These are phyloP conservation scores for Meripilus lineatus DNA, from an alignment of 1,284 basidiomycete genomes.

Conservation along the genomic window DNA sequence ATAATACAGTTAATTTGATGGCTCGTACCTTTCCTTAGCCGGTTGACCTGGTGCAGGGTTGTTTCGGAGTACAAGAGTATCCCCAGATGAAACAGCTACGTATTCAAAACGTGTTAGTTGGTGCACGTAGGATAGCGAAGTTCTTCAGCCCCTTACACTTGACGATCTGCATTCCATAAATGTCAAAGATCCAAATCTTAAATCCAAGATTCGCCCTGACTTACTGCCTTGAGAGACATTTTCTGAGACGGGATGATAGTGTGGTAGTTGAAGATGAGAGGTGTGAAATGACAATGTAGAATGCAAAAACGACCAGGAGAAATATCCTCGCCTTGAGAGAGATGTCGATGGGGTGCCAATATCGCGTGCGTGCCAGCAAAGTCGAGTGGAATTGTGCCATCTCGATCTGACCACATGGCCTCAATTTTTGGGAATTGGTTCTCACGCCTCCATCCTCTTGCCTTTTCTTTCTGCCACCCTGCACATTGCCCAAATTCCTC, in stretches of 20 bases:
- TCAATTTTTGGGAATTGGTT: background rate
- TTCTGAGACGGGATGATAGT: background rate
- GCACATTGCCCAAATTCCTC: background rate
- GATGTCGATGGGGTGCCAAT: too few relatives aligned
- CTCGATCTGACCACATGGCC: too few relatives aligned
- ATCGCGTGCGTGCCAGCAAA: too few relatives aligned
- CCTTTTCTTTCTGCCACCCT: background rate
- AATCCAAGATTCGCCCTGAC: slow-evolving; percentile 19
- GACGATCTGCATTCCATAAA: slow-evolving; percentile 46
- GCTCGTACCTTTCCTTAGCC: slow-evolving; percentile 77
- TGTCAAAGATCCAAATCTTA: slow-evolving; percentile 8
- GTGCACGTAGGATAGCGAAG: background rate
- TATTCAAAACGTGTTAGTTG: slow-evolving; percentile 24
- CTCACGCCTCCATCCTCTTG: too few relatives aligned
- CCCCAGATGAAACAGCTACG: slow-evolving; percentile 83
- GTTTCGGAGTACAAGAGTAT: slow-evolving; percentile 80
- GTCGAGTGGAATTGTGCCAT: too few relatives aligned
- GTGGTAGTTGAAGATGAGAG: too few relatives aligned
- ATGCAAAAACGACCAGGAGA: too few relatives aligned
- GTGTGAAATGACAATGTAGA: too few relatives aligned
- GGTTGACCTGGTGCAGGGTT: slow-evolving; percentile 74
- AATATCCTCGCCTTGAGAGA: too few relatives aligned
- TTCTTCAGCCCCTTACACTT: slow-evolving; percentile 48
- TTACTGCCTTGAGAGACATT: slow-evolving; percentile 67
- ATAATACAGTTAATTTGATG: background rate